Conservation (phyloP, 352 stramenopile species). For the Globisporangium solare region DNA sequence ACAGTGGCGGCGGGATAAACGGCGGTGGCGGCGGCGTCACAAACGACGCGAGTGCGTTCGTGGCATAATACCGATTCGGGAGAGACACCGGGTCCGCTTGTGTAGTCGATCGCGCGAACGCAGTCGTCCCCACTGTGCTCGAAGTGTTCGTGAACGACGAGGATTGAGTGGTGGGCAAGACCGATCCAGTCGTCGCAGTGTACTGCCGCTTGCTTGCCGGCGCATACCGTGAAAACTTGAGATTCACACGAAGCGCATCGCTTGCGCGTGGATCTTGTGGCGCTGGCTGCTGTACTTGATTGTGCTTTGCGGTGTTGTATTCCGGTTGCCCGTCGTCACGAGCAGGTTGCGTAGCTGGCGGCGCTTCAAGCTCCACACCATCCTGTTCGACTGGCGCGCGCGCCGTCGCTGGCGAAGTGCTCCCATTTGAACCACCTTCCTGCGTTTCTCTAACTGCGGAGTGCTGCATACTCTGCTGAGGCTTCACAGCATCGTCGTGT, state of each 20-base stretch:
- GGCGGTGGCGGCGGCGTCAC: too few species aligned
- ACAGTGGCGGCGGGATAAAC: neutral
- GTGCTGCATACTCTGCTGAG: neutral
- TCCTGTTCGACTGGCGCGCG: neutral
- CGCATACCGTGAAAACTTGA: neutral
- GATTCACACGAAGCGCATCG: neutral
- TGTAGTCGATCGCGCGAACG: too few species aligned
- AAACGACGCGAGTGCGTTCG: neutral
- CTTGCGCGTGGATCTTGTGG: neutral
- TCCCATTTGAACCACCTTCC: neutral
- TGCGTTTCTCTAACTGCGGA: neutral
- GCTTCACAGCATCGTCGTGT: neutral
- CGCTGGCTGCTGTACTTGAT: neutral
- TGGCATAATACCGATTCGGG: too few species aligned
- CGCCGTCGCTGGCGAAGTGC: neutral
- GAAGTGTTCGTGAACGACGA: too few species aligned
- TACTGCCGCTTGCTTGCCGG: too few species aligned
- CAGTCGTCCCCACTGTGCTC: too few species aligned
- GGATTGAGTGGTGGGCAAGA: too few species aligned
- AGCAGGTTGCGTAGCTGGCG: too few species aligned
- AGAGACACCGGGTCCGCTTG: too few species aligned
- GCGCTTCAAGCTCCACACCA: too few species aligned
- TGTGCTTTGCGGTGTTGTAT: neutral
- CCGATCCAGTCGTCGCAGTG: too few species aligned
- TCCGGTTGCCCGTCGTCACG: too few species aligned